phyloP scores from a whole-genome alignment of 345 rosid species.

The Mercurialis annua region DNA sequence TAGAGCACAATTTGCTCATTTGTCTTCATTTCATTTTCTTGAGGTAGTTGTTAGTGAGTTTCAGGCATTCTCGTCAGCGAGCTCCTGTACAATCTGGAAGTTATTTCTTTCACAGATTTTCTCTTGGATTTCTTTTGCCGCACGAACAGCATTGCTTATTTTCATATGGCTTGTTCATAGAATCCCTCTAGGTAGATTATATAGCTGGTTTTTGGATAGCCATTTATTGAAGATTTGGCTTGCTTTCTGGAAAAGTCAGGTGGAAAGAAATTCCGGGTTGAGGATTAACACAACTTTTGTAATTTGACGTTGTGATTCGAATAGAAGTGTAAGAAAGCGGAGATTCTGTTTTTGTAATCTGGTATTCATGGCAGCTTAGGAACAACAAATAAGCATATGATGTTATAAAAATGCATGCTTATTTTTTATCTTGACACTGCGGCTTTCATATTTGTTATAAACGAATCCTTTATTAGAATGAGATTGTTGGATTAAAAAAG shows the following conservation, averaged over 20 bases:
- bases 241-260: not conserved
- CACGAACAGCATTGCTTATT: not conserved
- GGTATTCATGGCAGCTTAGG: not conserved
- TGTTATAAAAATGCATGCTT: not conserved
- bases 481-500: too few relatives aligned
- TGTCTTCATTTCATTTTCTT: not conserved
- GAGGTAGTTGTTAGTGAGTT: constrained; percentile 3
- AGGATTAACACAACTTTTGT: not conserved
- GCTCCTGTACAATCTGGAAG: constrained; percentile 8
- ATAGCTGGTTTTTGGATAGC: not conserved
- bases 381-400: not conserved
- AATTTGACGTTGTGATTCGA: not conserved
- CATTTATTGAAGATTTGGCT: not conserved
- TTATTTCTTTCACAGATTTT: not conserved
- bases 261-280: not conserved
- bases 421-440: not conserved
- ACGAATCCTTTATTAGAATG: too few relatives aligned
- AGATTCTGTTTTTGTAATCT: not conserved
- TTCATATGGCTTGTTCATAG: not conserved
- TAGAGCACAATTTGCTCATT: constrained; percentile 22
- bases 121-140: not conserved
- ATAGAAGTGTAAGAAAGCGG: not conserved
- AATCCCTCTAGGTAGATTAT: not conserved
- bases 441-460: not conserved
- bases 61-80: constrained; percentile 10